phyloP scores from a whole-genome alignment of 805 yeast species.

The Blastobotrys chiropterorum region DNA sequence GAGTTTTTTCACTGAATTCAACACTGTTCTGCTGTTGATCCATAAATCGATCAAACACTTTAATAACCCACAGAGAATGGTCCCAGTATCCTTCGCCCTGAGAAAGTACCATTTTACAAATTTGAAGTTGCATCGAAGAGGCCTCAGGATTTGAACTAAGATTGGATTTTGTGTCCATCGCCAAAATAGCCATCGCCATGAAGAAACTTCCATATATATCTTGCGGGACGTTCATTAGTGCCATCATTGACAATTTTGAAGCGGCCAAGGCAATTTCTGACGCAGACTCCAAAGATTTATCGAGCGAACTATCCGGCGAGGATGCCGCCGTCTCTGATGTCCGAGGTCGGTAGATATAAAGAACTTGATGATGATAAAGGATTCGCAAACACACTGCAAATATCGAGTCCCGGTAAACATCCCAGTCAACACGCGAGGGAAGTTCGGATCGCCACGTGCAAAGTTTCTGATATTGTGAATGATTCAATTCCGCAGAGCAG shows the following conservation, averaged over 20 bases:
- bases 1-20: background rate
- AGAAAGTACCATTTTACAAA: conserved; percentile 12
- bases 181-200: conserved; percentile 11
- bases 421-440: conserved; percentile 11
- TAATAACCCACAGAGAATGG: conserved; percentile 11
- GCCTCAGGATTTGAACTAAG: background rate
- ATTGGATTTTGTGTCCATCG: conserved; percentile 1
- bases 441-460: conserved; percentile 6
- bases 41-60: conserved; percentile 3
- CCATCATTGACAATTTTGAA: conserved; percentile 5
- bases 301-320: conserved; percentile 9
- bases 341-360: conserved; percentile 10
- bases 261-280: conserved; percentile 4
- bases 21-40: background rate
- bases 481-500: background rate
- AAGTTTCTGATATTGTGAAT: background rate
- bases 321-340: conserved; percentile 5
- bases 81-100: conserved; percentile 15
- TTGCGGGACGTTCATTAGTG: conserved; percentile 8
- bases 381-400: conserved; percentile 7
- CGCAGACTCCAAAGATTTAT: conserved; percentile 11
- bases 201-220: conserved; percentile 10
- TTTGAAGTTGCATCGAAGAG: conserved; percentile 9
- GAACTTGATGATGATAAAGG: conserved; percentile 11
- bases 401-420: background rate